These are phyloP conservation scores for Petrea volubilis DNA, from an alignment of 257 asterid genomes.

Conservation along the genomic window DNA sequence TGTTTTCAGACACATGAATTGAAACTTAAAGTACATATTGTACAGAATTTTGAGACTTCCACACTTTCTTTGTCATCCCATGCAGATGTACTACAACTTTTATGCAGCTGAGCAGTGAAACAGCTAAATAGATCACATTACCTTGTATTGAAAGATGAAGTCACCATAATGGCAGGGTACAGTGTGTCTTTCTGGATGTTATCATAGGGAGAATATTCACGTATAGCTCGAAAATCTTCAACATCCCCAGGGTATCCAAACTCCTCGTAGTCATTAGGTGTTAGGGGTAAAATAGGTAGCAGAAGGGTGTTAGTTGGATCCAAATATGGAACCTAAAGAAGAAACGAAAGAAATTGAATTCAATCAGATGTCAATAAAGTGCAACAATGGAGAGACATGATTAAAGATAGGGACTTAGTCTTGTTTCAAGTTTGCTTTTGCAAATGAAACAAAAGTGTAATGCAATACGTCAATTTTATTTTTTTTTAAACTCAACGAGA, in stretches of 20 bases:
- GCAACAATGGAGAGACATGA: background rate
- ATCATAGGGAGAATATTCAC: conserved; percentile 87
- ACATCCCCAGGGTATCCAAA: conserved; percentile 91
- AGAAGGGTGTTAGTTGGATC: conserved; percentile 87
- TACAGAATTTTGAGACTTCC: background rate
- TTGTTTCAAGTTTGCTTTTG: background rate
- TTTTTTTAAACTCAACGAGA: background rate
- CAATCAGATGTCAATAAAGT: conserved; percentile 21
- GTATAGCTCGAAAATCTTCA: conserved; percentile 83
- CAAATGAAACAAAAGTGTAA: background rate
- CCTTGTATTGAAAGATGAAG: conserved; percentile 82
- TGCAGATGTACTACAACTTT: background rate
- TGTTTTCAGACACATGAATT: background rate
- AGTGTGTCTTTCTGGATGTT: conserved; percentile 60
- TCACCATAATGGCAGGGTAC: conserved; percentile 72
- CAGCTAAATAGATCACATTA: conserved; percentile 24
- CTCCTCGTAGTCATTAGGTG: conserved; percentile 87
- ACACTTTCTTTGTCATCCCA: background rate
- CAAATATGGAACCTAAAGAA: conserved; percentile 74
- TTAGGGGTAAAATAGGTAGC: conserved; percentile 73
- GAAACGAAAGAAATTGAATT: conserved; percentile 31
- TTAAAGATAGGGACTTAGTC: background rate
- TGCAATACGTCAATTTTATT: background rate
- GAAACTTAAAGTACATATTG: background rate
- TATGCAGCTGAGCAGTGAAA: background rate